Conservation (phyloP, 768 basidiomycete species). For the Boletus bicolor region DNA sequence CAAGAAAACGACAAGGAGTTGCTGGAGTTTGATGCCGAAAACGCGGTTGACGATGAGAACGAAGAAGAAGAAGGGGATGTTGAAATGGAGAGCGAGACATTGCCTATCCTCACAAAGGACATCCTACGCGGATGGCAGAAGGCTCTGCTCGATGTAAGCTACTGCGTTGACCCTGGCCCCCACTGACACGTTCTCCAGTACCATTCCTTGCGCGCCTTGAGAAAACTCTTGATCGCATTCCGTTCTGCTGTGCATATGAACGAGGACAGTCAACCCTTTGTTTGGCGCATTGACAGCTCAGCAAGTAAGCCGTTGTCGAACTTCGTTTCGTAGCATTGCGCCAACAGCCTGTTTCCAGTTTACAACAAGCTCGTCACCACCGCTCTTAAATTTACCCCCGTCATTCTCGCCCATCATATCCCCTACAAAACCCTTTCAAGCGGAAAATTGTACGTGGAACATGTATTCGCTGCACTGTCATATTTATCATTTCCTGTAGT, state of each 20-base stretch:
- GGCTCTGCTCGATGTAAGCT: conserved; percentile 71
- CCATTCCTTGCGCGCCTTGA: conserved; percentile 77
- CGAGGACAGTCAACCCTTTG: conserved; percentile 73
- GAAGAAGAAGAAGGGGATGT: conserved; percentile 43
- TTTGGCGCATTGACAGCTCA: conserved; percentile 84
- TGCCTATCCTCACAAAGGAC: conserved; percentile 62
- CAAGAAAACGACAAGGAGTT: conserved; percentile 93
- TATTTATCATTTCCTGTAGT: conserved; percentile 39
- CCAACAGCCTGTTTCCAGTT: conserved; percentile 45
- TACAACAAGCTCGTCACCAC: conserved; percentile 92
- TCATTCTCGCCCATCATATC: conserved; percentile 81
- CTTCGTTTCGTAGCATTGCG: neutral
- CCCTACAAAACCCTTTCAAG: conserved; percentile 80
- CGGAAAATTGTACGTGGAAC: conserved; percentile 75
- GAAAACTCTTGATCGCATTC: conserved; percentile 87
- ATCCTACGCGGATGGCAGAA: conserved; percentile 85
- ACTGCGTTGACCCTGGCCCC: neutral
- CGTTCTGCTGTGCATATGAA: conserved; percentile 88
- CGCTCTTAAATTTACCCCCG: conserved; percentile 83
- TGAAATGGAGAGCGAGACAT: conserved; percentile 41
- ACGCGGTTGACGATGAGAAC: conserved; percentile 45
- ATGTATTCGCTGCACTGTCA: too few species aligned
- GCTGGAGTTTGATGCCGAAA: conserved; percentile 68
- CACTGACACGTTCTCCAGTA: conserved; percentile 47
- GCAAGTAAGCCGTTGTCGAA: conserved; percentile 27